Evolutionary conservation across 2,329 filamentous ascomycete genomes (phyloP), one percentile per base, ranked within the genome.

Genomic region (Aspergillus sp.): DNA sequence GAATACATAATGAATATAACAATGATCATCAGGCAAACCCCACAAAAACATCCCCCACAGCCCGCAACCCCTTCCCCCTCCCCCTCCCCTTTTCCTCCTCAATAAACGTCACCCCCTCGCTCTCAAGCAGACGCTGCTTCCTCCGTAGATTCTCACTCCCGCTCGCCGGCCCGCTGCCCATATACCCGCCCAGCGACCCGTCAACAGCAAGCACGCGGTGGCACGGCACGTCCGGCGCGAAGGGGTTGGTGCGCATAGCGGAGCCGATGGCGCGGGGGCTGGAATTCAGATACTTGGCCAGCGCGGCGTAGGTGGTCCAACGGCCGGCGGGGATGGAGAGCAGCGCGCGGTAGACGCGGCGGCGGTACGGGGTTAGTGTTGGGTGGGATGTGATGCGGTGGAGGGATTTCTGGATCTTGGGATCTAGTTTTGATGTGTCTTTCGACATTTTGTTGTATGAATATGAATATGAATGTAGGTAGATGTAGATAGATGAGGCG

Each of bases 161-260:
- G 61, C 77, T 79, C 52, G 73, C 66, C 70, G 4, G 73, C 71
- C 76, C 78, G 78, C 32, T 68, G 13, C 79, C 79, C 35, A 76
- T 73, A 60, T 81, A 82, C 10, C 79, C 79, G 14, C 79, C 78
- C 17, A 82, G 65, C 6, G 66, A 77, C 11, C 88, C 86, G 47
- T 85, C 86, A 38, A 84, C 86, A 5, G 88, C 88, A 44, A 95
- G 82, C 19, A 93, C 87, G 9, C 90, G 81, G 70, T 95, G 90
- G 60, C 90, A 95, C 1, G 90, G 90, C 4, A 93, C 87, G 32
- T 83, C 80, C 0, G 90, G 90, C 13, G 90, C 90, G 63, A 93
- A 95, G 0, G 90, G 90, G 66, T 95, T 95, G 33, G 73, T 76
- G 16, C 87, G 81, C 65, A 95, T 77, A 1, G 89, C 89, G 53